These are phyloP conservation scores for Gamarada debralockiae DNA, from an alignment of 495 filamentous ascomycete genomes.

Conservation along the genomic window DNA sequence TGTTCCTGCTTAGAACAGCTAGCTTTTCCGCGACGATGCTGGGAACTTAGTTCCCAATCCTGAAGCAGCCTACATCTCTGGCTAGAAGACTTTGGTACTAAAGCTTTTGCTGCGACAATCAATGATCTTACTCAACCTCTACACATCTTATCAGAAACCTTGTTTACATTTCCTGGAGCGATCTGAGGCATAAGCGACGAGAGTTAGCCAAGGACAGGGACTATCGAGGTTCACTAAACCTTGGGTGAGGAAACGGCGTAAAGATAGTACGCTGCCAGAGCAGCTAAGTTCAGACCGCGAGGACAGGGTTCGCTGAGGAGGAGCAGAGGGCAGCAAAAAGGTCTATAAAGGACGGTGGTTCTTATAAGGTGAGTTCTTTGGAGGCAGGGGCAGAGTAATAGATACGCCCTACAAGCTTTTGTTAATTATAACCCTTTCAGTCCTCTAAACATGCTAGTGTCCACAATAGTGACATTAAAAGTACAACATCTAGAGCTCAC, in stretches of 20 bases:
- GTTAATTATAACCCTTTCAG: too few species aligned
- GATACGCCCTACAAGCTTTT: too few species aligned
- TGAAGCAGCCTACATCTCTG: slow-evolving; percentile 6
- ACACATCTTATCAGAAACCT: slow-evolving; percentile 7
- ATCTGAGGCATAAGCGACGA: neutral
- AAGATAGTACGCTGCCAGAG: slow-evolving; percentile 17
- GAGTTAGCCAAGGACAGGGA: neutral
- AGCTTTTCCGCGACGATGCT: slow-evolving; percentile 9
- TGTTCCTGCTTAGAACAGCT: slow-evolving; percentile 1
- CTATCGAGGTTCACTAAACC: neutral
- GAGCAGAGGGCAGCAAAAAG: slow-evolving; percentile 20
- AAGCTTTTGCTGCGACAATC: slow-evolving; percentile 11
- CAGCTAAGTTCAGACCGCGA: slow-evolving; percentile 16
- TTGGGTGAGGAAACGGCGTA: slow-evolving; percentile 17
- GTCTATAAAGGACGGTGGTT: too few species aligned
- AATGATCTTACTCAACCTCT: slow-evolving; percentile 6
- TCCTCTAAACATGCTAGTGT: too few species aligned
- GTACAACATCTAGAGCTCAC: too few species aligned
- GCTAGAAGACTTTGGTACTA: slow-evolving; percentile 11
- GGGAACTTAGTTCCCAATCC: slow-evolving; percentile 5
- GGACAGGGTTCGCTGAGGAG: slow-evolving; percentile 11
- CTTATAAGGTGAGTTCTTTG: too few species aligned
- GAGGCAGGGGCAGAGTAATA: too few species aligned
- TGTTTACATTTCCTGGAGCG: slow-evolving; percentile 4
- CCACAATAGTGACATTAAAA: too few species aligned